Evolutionary conservation across 108 stramenopile genomes (phyloP), one percentile per base, ranked within the genome.

Genomic region (Fragilariopsis cylindrus): DNA sequence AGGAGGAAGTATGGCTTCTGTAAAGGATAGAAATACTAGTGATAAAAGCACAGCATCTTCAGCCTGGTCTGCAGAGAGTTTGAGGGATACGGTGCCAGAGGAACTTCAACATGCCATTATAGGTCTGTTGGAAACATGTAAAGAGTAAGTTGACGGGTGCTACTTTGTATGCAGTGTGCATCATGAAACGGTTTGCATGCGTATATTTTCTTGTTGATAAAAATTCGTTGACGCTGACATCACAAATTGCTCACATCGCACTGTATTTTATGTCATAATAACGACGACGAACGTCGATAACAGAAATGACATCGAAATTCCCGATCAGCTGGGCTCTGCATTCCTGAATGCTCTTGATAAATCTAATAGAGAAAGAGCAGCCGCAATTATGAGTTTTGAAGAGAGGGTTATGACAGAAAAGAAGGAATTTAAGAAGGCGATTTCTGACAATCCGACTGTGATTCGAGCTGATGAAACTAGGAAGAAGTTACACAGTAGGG

Each of bases 21-120:
- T 30, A 30, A 30, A 30, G 21, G 21, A 30, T 30, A 30, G 21
- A 30, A 30, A 30, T 30, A 30, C 21, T 30, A 30, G 21, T 30
- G 21, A 30, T 30, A 30, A 30, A 30, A 30, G 21, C 21, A 30
- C 21, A 30, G 21, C 21, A 30, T 30, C 21, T 30, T 30, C 21
- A 30, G 21, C 21, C 21, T 30, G 21, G 21, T 30, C 21, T 30
- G 21, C 21, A 30, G 21, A 30, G 21, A 30, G 21, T 30, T 30
- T 30, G 21, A 30, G 21, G 21, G 21, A 30, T 30, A 30, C 21
- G 21, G 66, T 68, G 3, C 66, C 66, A 21, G 43, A 48, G 6
- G 50, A 68, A 40, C 48, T 68, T 21, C 66, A 68, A 68, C 8
- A 45, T 13, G 66, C 66, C 3, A 68, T 68, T 12, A 30, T 68